Base-by-base conservation (phyloP, 169 alveolate species). In the Plasmodium fragile region DNA sequence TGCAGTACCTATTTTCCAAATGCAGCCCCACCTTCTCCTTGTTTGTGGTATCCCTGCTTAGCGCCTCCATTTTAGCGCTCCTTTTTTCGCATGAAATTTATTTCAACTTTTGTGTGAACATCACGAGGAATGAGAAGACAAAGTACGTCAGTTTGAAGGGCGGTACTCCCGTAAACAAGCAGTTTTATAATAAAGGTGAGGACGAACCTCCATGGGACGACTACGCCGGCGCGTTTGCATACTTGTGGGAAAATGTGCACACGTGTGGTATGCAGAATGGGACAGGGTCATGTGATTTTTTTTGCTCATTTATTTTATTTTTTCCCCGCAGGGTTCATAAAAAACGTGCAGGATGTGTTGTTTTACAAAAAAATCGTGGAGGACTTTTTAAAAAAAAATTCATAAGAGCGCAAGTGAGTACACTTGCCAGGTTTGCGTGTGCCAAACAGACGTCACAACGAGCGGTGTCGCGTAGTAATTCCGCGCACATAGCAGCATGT, bases 331-430 rank as follows among this genome's bases (percentile, higher is more conserved):
- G 92, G 92, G 16, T 71, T 83, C 81, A 83, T 83, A 72, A 83
- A 22, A 22, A 83, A 83, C 70, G 83, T 83, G 22, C 52, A 83
- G 16, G 92, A 73, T 28, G 82, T 45, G 49, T 34, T 83, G 25
- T 83, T 83, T 83, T 83, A 72, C 83, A 71, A 83, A 83, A 83
- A 83, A 83, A 83, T 72, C 77, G 81, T 83, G 13, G 83, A 83
- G 32, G 39, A 83, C 16, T 83, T 83, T 72, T 49, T 71, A 28
- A 83, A 83, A 70, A 83, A 83, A 73, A 25, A 25, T 45, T 45
- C 77, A 71, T 83, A 71, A 73, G 13, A 7, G 16, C 36, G 32
- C 22, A 39, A 25, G 39, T 71, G 3, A 72, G 41, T 73, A 32
- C 7, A 34, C 72, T 36, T 69, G 30, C 53, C 25, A 79, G 18